phyloP scores from a whole-genome alignment of 23 red algal species.

The Gracilaria domingensis region DNA sequence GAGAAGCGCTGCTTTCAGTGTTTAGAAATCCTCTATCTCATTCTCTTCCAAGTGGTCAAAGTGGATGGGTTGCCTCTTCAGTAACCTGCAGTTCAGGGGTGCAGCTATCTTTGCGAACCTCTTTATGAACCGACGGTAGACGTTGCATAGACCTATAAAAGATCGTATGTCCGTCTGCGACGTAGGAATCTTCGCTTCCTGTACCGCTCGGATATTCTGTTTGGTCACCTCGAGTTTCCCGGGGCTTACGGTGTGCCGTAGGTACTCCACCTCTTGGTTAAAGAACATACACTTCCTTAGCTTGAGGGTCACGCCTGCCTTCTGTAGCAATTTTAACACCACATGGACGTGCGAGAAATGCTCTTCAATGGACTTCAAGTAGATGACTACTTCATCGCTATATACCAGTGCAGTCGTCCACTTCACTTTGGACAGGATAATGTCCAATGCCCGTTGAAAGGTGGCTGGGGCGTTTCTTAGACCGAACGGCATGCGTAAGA shows the following conservation, averaged over 20 bases:
- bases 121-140: conserved; percentile 58
- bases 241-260: conserved; percentile 22
- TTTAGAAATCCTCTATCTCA: background rate
- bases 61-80: background rate
- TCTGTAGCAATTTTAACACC: background rate
- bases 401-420: background rate
- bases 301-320: conserved; percentile 5
- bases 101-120: conserved; percentile 7
- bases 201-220: background rate
- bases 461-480: conserved; percentile 21
- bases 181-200: conserved; percentile 4
- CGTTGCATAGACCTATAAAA: conserved; percentile 34
- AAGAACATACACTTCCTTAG: conserved; percentile 25
- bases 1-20: conserved; percentile 1
- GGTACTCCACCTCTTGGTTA: background rate
- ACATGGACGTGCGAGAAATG: background rate
- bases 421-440: background rate
- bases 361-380: background rate
- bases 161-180: background rate
- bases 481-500: background rate
- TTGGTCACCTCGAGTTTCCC: background rate
- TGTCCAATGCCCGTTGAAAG: conserved; percentile 21
- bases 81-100: background rate
- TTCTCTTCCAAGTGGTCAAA: conserved; percentile 4
- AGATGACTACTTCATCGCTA: conserved; percentile 23